Evolutionary conservation across 257 asterid species (phyloP), one percentile per base, ranked within the genome.

Genomic region (Jacaranda mimosifolia): DNA sequence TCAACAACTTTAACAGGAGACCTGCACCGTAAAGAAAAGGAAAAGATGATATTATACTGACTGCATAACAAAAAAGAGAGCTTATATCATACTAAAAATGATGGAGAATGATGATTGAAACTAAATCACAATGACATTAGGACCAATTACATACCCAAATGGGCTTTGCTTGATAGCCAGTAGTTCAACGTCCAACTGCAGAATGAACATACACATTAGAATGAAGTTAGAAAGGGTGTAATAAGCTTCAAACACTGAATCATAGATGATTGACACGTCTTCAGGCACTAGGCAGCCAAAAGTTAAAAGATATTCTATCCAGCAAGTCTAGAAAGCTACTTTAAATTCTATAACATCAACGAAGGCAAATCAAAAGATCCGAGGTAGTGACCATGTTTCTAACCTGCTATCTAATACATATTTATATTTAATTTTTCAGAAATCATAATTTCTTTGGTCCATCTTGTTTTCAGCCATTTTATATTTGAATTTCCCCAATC

Each of bases 111-210:
- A 70, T 6, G 45, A 39, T 40, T 36, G 14, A 46, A 18, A 59
- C 21, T 62, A 19, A 68, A n/a, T 11, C 18, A 55, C 36, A 3
- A 19, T 40, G 7, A 48, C 5, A 12, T 38, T 45, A 49, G 52
- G 72, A 36, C 13, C 65, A 39, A 71, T 52, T 43, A 63, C 94
- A 42, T 85, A 94, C 99, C 98, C 99, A 18, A 91, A 94, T 21
- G 99, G 95, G 53, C 86, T 92, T 81, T 92, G 98, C 83, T 94
- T 92, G 88, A 94, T 94, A 40, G 98, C 76, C 72, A 94, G 79
- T 80, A 94, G 89, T 81, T 94, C 98, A 46, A 94, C 78, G 66
- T 94, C 99, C 79, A 94, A 42, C 99, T 94, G 96, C 82, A 82
- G 52, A 81, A 63, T 51, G 21, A 71, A 63, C 6, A 71, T 11